Evolutionary conservation across 495 filamentous ascomycete species (phyloP).

Genomic region (Annulohypoxylon stygium): DNA sequence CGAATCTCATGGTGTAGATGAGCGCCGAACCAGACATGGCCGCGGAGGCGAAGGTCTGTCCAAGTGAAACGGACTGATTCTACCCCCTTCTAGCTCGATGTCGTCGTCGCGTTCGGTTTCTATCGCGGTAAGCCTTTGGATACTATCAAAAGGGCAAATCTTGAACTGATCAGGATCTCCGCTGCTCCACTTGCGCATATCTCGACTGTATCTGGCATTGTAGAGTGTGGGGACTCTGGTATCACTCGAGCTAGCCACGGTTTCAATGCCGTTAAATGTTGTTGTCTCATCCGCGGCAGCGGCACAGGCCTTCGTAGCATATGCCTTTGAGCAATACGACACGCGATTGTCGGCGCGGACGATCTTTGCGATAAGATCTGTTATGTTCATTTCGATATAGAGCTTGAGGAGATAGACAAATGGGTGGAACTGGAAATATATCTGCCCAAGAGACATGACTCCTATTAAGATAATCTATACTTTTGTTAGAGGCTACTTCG

Average conservation of each 20-base stretch:
- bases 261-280: background rate
- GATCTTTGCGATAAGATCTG: constrained; percentile 7
- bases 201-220: background rate
- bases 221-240: background rate
- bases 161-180: background rate
- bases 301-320: background rate
- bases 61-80: background rate
- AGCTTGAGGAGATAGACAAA: constrained; percentile 8
- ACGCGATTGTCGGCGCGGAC: background rate
- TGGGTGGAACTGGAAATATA: constrained; percentile 9
- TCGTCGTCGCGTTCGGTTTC: background rate
- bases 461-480: background rate
- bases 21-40: background rate
- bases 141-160: background rate
- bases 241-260: background rate
- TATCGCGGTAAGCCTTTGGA: background rate
- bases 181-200: background rate
- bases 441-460: constrained; percentile 6
- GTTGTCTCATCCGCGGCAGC: background rate
- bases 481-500: background rate
- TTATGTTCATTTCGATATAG: constrained; percentile 12
- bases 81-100: background rate
- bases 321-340: background rate
- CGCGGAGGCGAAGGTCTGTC: background rate
- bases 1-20: background rate